Evolutionary conservation across 2,329 filamentous ascomycete species (phyloP), one percentile per base, ranked within the genome.

Genomic region (Phaeosphaeria sp.): DNA sequence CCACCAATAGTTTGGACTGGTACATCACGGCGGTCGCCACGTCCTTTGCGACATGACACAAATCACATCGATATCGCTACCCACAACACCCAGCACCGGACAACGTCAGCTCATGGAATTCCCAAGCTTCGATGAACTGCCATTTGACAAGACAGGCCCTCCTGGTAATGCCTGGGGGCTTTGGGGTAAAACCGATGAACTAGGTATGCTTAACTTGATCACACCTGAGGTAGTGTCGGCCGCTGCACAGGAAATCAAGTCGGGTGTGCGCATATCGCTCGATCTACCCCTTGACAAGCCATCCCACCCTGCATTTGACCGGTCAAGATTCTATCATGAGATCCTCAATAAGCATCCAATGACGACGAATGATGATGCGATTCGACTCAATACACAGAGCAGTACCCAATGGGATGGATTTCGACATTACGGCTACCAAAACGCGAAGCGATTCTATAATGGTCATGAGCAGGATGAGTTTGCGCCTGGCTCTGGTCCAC

Each of bases 91-190:
- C n/a, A n/a, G n/a, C 25, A 6, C 25, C 5, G 30, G 3, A 13
- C 30, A 36, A 36, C 30, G 11, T 7, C 15, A 13, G 3, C 3
- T 3, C 30, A 36, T 36, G 30, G 30, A 7, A 36, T 36, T 30
- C 5, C 25, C 30, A 3, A 36, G 30, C 30, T 43, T 43, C 20
- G 8, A 20, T 9, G 4, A 3, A 20, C 40, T 43, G 7, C 40
- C 40, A 18, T 6, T 20, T 2, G n/a, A 43, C n/a, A 4, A 18
- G 40, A 13, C n/a, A 20, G 54, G 42, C 2, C 54, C 49, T 17
- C 49, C 57, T 17, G 59, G 54, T 17, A 47, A 48, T 53, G 80
- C 83, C 1, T 85, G 83, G 83, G 82, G 82, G 1, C 76, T 83
- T 2, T 84, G 80, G 56, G 83, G 82, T 1, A 65, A 72, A 3